Conservation (phyloP, 108 stramenopile species). For the Cyclotella kingstonii region DNA sequence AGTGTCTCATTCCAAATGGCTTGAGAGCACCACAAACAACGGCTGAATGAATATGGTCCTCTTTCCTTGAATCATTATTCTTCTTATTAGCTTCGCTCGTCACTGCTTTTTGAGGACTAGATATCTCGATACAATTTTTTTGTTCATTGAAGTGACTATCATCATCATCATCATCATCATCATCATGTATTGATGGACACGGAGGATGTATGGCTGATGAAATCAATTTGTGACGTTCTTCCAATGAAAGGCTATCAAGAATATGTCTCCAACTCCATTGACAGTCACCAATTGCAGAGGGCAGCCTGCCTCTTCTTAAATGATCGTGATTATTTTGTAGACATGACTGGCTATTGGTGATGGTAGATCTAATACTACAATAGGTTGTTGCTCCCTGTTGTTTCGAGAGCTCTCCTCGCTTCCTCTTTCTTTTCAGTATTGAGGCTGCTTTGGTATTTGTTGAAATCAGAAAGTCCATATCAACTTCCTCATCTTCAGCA, state of each 20-base stretch:
- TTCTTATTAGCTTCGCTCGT: not conserved
- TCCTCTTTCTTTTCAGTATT: conserved; percentile 5
- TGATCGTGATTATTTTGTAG: too few relatives aligned
- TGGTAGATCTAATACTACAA: too few relatives aligned
- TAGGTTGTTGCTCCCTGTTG: too few relatives aligned
- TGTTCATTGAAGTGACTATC: not conserved
- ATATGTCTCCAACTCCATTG: conserved; percentile 16
- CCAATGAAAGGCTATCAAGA: conserved; percentile 10
- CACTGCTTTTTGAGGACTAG: not conserved
- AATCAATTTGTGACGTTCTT: conserved; percentile 23
- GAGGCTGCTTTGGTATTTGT: not conserved
- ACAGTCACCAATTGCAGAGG: conserved; percentile 20
- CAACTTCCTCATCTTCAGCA: not conserved
- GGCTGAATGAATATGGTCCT: not conserved
- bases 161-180: not conserved
- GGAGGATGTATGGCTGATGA: conserved; percentile 25
- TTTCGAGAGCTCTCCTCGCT: not conserved
- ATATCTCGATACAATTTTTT: not conserved
- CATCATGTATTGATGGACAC: conserved; percentile 14
- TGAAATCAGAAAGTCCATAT: conserved; percentile 5
- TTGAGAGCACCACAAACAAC: conserved; percentile 32
- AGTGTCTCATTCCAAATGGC: conserved; percentile 26
- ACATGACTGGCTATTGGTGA: too few relatives aligned
- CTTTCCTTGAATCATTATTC: not conserved
- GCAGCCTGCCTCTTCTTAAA: conserved; percentile 12